These are phyloP conservation scores for Claviceps citrina DNA, from an alignment of 2,329 filamentous ascomycete species.

Conservation along the genomic window DNA sequence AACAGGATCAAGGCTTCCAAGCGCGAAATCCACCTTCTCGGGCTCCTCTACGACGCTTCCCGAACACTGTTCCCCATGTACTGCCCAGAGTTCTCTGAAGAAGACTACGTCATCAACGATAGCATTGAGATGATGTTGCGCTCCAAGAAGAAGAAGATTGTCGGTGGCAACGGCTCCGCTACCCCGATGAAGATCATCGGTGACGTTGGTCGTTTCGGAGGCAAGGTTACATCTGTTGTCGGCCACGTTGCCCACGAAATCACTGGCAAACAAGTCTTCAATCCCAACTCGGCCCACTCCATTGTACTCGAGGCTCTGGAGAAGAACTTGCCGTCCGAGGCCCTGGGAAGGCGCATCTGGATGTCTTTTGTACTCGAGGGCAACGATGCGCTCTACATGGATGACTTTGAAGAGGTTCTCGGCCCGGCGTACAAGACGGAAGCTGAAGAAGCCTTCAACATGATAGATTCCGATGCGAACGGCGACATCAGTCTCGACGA, in stretches of 20 bases:
- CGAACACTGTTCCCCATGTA: conserved; percentile 81
- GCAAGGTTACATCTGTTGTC: conserved; percentile 85
- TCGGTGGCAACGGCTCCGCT: conserved; percentile 39
- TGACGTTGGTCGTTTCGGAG: conserved; percentile 66
- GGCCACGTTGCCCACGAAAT: conserved; percentile 90
- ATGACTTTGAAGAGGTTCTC: conserved; percentile 80
- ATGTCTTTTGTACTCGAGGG: conserved; percentile 95
- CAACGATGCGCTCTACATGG: conserved; percentile 58
- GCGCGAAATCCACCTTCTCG: conserved; percentile 64
- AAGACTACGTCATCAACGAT: conserved; percentile 85
- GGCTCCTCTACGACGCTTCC: conserved; percentile 80
- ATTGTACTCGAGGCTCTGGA: conserved; percentile 81
- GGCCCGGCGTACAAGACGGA: conserved; percentile 58
- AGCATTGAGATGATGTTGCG: conserved; percentile 55
- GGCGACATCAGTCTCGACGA: conserved; percentile 91
- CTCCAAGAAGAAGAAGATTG: conserved; percentile 30
- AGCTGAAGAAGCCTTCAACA: conserved; percentile 70
- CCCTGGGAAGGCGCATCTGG: conserved; percentile 88
- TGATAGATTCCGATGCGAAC: conserved; percentile 75
- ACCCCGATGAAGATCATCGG: conserved; percentile 69
- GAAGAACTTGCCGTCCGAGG: conserved; percentile 69
- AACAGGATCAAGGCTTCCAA: conserved; percentile 80
- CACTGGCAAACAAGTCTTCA: conserved; percentile 89
- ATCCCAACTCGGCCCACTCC: conserved; percentile 77
- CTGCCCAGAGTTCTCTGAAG: conserved; percentile 76